phyloP scores from a whole-genome alignment of 176 grass and related monocot species.

The Oryza australiensis region DNA sequence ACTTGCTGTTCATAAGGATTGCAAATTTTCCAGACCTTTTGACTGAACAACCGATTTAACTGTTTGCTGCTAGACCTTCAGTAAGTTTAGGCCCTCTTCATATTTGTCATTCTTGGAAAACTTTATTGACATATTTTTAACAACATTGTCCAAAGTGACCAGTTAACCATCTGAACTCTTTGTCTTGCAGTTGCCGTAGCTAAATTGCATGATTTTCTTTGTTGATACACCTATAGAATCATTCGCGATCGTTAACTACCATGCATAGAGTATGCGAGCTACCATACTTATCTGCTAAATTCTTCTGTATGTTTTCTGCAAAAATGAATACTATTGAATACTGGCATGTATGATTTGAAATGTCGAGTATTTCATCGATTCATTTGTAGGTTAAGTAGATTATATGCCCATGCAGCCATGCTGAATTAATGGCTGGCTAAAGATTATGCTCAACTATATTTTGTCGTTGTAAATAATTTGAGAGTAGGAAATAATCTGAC shows the following conservation, averaged over 20 bases:
- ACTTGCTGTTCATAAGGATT: neutral
- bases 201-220: neutral
- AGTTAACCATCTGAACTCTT: neutral
- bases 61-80: neutral
- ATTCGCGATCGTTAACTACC: too few species aligned
- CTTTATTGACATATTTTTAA: neutral
- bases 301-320: neutral
- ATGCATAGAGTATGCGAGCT: neutral
- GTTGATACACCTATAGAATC: too few species aligned
- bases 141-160: neutral
- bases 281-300: neutral
- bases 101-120: neutral
- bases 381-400: neutral
- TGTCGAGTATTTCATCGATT: neutral
- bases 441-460: neutral
- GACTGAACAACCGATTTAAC: neutral
- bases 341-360: neutral
- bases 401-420: neutral
- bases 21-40: neutral
- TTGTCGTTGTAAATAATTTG: neutral
- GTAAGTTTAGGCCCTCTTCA: neutral
- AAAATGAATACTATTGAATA: neutral
- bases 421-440: conserved; percentile 9
- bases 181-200: neutral
- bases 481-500: neutral